Conservation (phyloP, 345 rosid genomes). For the Citrus unshiu region DNA sequence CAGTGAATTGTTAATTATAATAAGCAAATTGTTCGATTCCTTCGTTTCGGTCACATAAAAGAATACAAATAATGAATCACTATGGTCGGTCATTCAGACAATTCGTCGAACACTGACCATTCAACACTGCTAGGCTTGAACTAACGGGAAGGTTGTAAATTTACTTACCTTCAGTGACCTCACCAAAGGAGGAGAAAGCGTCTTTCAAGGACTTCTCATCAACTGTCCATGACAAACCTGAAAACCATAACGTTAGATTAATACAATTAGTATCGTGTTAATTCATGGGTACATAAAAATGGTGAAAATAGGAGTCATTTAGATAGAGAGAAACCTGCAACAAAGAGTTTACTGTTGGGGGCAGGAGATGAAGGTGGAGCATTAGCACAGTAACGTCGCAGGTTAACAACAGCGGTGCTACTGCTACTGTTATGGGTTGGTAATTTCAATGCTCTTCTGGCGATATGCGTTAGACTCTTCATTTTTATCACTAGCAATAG, state of each 20-base stretch:
- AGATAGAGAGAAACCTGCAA: conserved; percentile 46
- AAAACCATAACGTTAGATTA: neutral
- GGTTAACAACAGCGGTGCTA: neutral
- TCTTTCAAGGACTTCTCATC: conserved; percentile 76
- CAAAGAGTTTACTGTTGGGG: conserved; percentile 56
- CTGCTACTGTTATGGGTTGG: neutral
- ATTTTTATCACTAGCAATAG: neutral
- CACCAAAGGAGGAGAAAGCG: conserved; percentile 75
- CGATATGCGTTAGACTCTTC: conserved; percentile 17
- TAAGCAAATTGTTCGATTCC: neutral
- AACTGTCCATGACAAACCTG: conserved; percentile 78
- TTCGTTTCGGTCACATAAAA: too few species aligned
- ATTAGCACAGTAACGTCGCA: conserved; percentile 13
- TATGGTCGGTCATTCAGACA: conserved; percentile 28
- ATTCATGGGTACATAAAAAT: neutral
- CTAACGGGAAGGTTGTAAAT: neutral
- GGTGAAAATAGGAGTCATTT: neutral
- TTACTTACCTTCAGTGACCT: conserved; percentile 64
- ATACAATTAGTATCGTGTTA: neutral
- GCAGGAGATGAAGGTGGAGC: conserved; percentile 23
- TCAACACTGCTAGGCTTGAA: too few species aligned
- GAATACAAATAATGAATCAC: neutral
- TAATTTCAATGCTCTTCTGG: conserved; percentile 18
- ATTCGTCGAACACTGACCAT: conserved; percentile 43
- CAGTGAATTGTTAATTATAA: neutral